Base-by-base conservation (phyloP, 352 stramenopile species). In the Phytophthora citrophthora region DNA sequence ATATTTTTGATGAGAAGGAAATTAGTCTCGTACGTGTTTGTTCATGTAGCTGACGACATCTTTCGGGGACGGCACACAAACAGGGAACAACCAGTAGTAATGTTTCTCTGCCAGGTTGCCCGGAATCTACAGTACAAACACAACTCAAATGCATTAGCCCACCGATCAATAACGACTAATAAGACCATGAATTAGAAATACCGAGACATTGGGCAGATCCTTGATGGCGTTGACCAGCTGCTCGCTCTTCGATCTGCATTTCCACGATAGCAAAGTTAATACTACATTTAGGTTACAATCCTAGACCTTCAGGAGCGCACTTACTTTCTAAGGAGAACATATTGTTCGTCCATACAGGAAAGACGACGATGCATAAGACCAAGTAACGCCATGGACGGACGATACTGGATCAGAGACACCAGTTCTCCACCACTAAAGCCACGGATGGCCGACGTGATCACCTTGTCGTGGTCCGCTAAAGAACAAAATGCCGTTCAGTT, bases 81-180 rank as follows among this genome's bases (percentile, higher is more conserved):
- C 79, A 3, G 87, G 87, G 39, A 93, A 94, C 12, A 95, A 58
- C 87, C 87, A 95, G 55, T 89, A 95, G 58, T 83, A 90, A 71
- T 95, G 87, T 24, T 84, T 82, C 4, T 75, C 54, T 18, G 87
- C 83, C 26, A 72, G 27, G 8, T 72, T 55, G 3, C 85, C 87
- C 36, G 87, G 87, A 31, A 94, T 81, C 79, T 91, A 58, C 20
- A 32, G 43, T 91, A 58, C 20, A 32, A 47, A 4, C 11, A 13
- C 64, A 5, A 24, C 15, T 34, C 29, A 34, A 34, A 34, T 13
- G 29, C 29, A 11, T 34, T 41, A 32, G 34, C 15, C 20, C 11
- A 18, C 8, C 31, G 13, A 10, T 8, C 31, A 47, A 6, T 6
- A 36, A 1, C 18, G 20, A 23, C n/a, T 24, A 20, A 24, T 11